Conservation (phyloP, 1,139 yeast genomes). For the Hyphopichia khmerensis region DNA sequence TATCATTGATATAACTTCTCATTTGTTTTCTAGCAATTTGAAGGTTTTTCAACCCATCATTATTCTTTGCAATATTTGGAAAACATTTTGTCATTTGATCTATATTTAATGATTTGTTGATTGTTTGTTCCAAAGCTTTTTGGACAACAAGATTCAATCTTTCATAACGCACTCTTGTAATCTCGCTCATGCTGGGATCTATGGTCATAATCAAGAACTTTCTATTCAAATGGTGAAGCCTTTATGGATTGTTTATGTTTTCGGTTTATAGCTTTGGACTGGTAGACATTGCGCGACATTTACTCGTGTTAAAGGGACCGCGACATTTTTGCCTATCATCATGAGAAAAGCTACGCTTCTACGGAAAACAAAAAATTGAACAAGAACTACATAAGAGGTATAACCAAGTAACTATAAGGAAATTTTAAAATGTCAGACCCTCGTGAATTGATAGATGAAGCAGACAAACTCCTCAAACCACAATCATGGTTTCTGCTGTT, state of each 20-base stretch:
- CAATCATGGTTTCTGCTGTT: slow-evolving; percentile 72
- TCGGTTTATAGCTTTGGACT: not conserved
- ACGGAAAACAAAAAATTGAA: too few relatives aligned
- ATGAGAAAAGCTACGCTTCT: too few relatives aligned
- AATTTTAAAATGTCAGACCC: slow-evolving; percentile 36
- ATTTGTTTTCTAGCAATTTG: slow-evolving; percentile 63
- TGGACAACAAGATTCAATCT: slow-evolving; percentile 55
- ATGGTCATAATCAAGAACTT: not conserved
- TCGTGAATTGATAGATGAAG: slow-evolving; percentile 39
- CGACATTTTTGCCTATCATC: not conserved
- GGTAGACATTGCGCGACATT: not conserved
- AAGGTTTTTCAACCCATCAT: slow-evolving; percentile 52
- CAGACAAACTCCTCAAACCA: slow-evolving; percentile 54
- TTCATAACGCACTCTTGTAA: slow-evolving; percentile 47
- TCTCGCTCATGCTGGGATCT: slow-evolving; percentile 5
- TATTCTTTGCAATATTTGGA: slow-evolving; percentile 54
- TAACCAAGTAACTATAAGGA: not conserved
- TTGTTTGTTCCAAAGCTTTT: slow-evolving; percentile 70
- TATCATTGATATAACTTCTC: slow-evolving; percentile 56
- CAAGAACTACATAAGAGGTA: too few relatives aligned
- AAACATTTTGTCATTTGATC: slow-evolving; percentile 67
- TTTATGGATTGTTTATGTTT: not conserved
- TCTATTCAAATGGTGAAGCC: not conserved
- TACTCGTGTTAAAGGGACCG: not conserved
- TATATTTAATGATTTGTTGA: slow-evolving; percentile 53